Evolutionary conservation across 805 yeast genomes (phyloP).

Genomic region (Saccharomyces mikatae): DNA sequence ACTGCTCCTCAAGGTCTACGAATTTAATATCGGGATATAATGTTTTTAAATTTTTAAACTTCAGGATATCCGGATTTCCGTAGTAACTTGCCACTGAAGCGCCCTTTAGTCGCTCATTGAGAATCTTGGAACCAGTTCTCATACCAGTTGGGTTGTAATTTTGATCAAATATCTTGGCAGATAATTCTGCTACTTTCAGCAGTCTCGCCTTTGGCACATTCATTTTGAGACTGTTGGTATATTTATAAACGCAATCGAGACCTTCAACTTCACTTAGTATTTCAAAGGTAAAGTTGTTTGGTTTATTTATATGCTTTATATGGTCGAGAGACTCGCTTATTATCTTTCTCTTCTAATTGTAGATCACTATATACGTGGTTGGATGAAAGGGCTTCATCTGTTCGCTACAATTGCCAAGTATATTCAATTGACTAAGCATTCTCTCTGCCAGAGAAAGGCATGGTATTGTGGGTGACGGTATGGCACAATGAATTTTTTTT

Average conservation of each 20-base stretch:
- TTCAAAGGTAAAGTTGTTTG: background rate
- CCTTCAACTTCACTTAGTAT: background rate
- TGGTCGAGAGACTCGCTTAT: background rate
- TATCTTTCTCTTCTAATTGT: background rate
- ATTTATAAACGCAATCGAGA: background rate
- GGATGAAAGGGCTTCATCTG: background rate
- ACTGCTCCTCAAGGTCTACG: slow-evolving; percentile 60
- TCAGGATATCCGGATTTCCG: slow-evolving; percentile 64
- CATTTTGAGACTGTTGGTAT: slow-evolving; percentile 14
- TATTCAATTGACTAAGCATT: background rate
- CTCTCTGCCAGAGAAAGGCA: background rate
- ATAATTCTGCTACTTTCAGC: slow-evolving; percentile 47
- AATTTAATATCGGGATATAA: slow-evolving; percentile 44
- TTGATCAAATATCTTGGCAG: slow-evolving; percentile 61
- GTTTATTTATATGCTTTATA: background rate
- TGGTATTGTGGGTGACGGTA: background rate
- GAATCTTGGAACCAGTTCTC: slow-evolving; percentile 68
- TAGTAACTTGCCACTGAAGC: slow-evolving; percentile 63
- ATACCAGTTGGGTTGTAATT: slow-evolving; percentile 56
- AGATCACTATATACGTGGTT: background rate
- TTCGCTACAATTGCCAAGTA: background rate
- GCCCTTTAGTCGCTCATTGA: slow-evolving; percentile 63
- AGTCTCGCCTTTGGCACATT: slow-evolving; percentile 39
- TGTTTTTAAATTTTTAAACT: slow-evolving; percentile 49
- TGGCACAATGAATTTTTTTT: background rate